Evolutionary conservation across 1,284 basidiomycete species (phyloP), one percentile per base, ranked within the genome.

Genomic region (Cutaneotrichosporon sp.): DNA sequence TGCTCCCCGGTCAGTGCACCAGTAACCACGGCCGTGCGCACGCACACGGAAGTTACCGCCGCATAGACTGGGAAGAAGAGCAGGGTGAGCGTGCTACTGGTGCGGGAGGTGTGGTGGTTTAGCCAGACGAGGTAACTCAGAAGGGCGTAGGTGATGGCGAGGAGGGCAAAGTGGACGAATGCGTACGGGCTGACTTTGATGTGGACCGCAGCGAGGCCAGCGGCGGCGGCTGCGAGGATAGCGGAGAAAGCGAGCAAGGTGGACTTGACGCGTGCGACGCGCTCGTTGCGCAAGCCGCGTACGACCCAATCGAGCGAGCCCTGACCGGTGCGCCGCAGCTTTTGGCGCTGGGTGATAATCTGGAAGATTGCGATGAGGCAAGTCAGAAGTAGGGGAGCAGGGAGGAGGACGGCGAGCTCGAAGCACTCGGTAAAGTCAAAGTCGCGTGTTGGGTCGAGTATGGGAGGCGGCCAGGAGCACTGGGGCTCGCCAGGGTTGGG

Each of bases 341-440:
- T 74, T 51, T 26, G 72, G 66, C 46, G 84, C 65, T 58, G 76
- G 59, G 61, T 79, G 73, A 65, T 81, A 76, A 63, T 82, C 65
- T 77, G 83, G 26, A 80, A 65, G 26, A 83, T 65, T 0, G 53
- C 64, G 10, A 81, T 70, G 58, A 87, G 30, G 56, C 87, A 65
- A 63, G 90, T 77, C 21, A 84, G 42, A 2, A 83, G 76, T 38
- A 89, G 80, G 1, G 89, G 75, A 0, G 82, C 72, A 0, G 88
- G 40, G 2, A 89, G 75, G 0, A 92, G 53, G n/a, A 88, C 74
- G 36, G 86, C 87, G 68, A 90, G 88, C 73, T 95, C 90, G 71
- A 91, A 92, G 79, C 94, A 97, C 8, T 87, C 85, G 0, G 92
- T 90, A 14, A 90, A 75, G 79, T 97, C 93, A 73, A 93, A 90